Evolutionary conservation across 352 stramenopile species (phyloP), one percentile per base, ranked within the genome.

Genomic region (Phytophthora nicotianae): DNA sequence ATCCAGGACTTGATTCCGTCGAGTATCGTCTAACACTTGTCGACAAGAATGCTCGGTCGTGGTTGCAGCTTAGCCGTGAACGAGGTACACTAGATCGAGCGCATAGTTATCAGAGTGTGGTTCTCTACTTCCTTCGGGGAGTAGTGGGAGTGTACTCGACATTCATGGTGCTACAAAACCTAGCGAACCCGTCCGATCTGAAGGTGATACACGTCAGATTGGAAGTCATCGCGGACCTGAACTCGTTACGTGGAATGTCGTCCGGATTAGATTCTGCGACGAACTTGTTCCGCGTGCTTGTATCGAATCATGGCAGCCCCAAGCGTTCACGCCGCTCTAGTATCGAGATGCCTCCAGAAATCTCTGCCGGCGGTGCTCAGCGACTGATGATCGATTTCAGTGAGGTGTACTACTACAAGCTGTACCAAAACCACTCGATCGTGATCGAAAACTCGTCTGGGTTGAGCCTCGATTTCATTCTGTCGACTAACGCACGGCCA

Each of bases 371-470:
- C 19, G 59, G 65, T 68, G 42, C 33, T 20, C 54, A 59, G 61
- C 63, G 74, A 27, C 64, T 94, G 8, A 72, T 87, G 43, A 89
- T 96, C 29, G 87, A 96, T 58, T 93, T 89, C 68, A 88, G 81
- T 23, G 85, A 96, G 47, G 83, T 96, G 3, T 96, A 92, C 58
- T 96, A 94, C 51, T 76, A 94, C 79, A 94, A 96, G 57, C 60
- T 94, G 3, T 96, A 96, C 50, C 87, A 94, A 57, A 96, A 96
- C 48, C 87, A 96, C 72, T 96, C 87, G 27, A 91, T 96, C 29
- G 81, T 96, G 64, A 87, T 96, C 17, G 87, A 96, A 54, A 96
- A 96, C 45, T 88, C 85, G 20, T 94, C 85, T 20, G 79, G 81
- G n/a, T 62, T 96, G 61, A 86, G 72, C 33, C 75, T 96, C 16